A percentile compares a stretch with the other conserved stretches of the same genome.
Conservation (phyloP, 495 filamentous ascomycete genomes). For the Xylaria cubensis region DNA sequence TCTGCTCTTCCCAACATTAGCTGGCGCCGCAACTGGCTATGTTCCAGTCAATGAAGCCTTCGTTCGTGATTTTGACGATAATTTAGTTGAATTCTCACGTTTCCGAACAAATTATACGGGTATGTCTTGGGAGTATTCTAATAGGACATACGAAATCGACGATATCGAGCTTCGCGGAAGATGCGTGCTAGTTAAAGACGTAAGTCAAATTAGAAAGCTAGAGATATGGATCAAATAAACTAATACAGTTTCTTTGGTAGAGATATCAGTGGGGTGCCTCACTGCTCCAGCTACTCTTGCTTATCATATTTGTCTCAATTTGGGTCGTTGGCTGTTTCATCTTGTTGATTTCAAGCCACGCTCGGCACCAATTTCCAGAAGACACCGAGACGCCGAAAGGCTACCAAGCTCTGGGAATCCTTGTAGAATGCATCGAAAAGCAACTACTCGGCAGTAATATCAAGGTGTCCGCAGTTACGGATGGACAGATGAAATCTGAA, state of each 20-base stretch:
- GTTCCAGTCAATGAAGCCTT: constrained; percentile 4
- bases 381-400: not conserved
- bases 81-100: not conserved
- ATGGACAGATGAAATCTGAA: not conserved
- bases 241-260: constrained; percentile 2
- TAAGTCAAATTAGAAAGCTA: not conserved
- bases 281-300: not conserved
- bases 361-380: not conserved
- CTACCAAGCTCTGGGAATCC: constrained; percentile 5
- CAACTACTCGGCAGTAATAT: not conserved
- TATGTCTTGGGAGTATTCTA: not conserved
- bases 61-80: not conserved
- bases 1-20: not conserved
- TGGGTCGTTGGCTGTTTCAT: constrained; percentile 3
- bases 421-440: not conserved
- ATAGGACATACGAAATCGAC: not conserved
- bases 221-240: not conserved
- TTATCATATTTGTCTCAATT: not conserved
- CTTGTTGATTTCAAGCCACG: not conserved
- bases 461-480: not conserved
- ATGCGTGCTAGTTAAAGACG: constrained; percentile 7
- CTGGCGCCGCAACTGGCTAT: constrained; percentile 8
- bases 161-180: not conserved
- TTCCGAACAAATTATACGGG: not conserved
- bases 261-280: constrained; percentile 13